phyloP scores from a whole-genome alignment of 2,329 filamentous ascomycete genomes.

The Juglanconis sp. region DNA sequence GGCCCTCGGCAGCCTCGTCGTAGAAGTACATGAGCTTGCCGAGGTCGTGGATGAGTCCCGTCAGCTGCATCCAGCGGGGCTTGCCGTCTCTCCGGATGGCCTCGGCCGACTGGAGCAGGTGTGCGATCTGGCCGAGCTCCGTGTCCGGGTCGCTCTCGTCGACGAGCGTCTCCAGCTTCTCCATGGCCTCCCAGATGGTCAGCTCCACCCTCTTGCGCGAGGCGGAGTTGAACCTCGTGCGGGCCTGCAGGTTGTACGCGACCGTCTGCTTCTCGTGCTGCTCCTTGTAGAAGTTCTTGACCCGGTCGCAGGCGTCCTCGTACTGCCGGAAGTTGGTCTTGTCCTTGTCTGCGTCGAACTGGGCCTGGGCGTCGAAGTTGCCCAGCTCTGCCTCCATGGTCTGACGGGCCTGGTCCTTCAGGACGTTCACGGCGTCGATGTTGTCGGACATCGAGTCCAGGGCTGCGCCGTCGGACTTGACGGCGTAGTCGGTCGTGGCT shows the following conservation, averaged over 20 bases:
- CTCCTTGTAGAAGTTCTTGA: slow-evolving; percentile 81
- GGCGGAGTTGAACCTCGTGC: slow-evolving; percentile 65
- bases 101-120: slow-evolving; percentile 83
- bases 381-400: slow-evolving; percentile 6
- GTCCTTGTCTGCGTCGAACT: slow-evolving; percentile 33
- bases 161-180: slow-evolving; percentile 86
- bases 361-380: slow-evolving; percentile 20
- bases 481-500: slow-evolving; percentile 23
- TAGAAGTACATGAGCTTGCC: slow-evolving; percentile 80
- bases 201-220: slow-evolving; percentile 64
- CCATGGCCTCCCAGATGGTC: slow-evolving; percentile 88
- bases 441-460: slow-evolving; percentile 34
- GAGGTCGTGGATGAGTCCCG: slow-evolving; percentile 74
- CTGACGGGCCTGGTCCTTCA: slow-evolving; percentile 19
- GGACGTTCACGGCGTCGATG: slow-evolving; percentile 32
- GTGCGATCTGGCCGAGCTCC: slow-evolving; percentile 81
- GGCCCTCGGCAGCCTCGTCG: slow-evolving; percentile 64
- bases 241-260: slow-evolving; percentile 79
- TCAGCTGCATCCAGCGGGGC: slow-evolving; percentile 78
- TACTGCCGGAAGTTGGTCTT: slow-evolving; percentile 59
- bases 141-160: slow-evolving; percentile 92
- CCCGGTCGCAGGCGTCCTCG: slow-evolving; percentile 75
- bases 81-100: slow-evolving; percentile 83
- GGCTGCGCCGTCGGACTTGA: slow-evolving; percentile 22
- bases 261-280: slow-evolving; percentile 71